Percentiles rank a stretch among this genome's conserved stretches.
phyloP scores from a whole-genome alignment of 306 rosid genomes.

The Vachellia collinsii region DNA sequence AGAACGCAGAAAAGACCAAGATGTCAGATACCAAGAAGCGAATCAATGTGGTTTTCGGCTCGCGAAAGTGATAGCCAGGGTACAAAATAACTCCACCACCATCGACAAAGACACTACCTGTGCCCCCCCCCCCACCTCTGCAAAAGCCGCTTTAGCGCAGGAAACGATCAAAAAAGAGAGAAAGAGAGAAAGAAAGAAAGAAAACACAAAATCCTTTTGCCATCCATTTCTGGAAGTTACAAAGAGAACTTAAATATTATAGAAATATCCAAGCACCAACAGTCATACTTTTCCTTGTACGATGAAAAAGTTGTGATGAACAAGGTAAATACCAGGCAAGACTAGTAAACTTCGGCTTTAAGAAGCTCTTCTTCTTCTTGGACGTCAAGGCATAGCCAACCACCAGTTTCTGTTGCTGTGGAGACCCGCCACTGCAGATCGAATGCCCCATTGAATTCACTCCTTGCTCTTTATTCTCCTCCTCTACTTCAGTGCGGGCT shows the following conservation, averaged over 20 bases:
- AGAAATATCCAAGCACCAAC: constrained; percentile 3
- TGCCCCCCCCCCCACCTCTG: constrained; percentile 29
- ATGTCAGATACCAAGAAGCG: constrained; percentile 30
- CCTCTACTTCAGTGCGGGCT: constrained; percentile 36
- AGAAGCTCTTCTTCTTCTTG: constrained; percentile 54
- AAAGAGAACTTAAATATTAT: not conserved
- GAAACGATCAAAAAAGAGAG: constrained; percentile 21
- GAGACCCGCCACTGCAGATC: not conserved
- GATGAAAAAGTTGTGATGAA: not conserved
- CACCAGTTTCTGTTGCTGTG: constrained; percentile 39
- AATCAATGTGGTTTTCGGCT: constrained; percentile 20
- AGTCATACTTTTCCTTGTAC: not conserved
- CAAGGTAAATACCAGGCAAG: constrained; percentile 43
- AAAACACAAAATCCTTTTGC: not conserved
- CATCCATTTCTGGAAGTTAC: constrained; percentile 23
- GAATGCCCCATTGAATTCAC: constrained; percentile 18
- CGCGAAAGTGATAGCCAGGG: constrained; percentile 36
- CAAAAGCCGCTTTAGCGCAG: constrained; percentile 34
- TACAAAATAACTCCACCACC: constrained; percentile 39
- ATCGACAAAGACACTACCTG: constrained; percentile 34
- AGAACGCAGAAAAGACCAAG: constrained; percentile 15
- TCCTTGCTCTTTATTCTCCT: constrained; percentile 19
- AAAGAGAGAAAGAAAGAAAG: too few relatives aligned
- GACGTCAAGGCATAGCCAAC: constrained; percentile 60
- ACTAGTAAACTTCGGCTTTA: constrained; percentile 45